phyloP scores from a whole-genome alignment of 768 basidiomycete species.

The Trichaptum fuscoviolaceum region DNA sequence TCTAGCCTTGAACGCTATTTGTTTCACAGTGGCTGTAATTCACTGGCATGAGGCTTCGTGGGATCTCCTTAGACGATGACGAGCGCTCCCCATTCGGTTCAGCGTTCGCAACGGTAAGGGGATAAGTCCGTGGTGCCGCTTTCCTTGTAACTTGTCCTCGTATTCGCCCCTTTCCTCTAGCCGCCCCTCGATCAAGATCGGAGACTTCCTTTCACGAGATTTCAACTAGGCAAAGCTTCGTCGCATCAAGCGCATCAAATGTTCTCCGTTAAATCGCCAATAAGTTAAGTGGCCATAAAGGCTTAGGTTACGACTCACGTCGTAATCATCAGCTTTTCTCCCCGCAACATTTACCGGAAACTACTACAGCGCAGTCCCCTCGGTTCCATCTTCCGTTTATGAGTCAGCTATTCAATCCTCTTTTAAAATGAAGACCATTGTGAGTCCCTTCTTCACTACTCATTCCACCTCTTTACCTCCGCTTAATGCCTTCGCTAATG shows the following conservation, averaged over 20 bases:
- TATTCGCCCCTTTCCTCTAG: background rate
- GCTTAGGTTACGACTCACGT: background rate
- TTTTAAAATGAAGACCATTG: background rate
- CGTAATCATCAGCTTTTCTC: background rate
- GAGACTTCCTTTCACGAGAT: background rate
- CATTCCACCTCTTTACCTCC: background rate
- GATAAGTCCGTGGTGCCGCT: background rate
- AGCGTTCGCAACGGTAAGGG: background rate
- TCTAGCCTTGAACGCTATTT: background rate
- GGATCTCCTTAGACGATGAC: background rate
- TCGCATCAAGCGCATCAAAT: constrained; percentile 1
- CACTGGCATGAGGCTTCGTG: background rate
- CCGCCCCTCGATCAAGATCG: background rate
- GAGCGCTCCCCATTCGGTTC: background rate
- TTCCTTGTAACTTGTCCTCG: background rate
- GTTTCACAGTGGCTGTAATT: background rate
- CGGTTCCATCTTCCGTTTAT: background rate
- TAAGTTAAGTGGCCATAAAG: background rate
- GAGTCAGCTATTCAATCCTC: background rate
- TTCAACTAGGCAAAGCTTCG: background rate
- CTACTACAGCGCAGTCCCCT: background rate
- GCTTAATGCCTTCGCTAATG: constrained; percentile 21
- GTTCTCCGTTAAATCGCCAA: background rate
- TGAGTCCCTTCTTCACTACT: background rate
- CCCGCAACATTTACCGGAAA: background rate